Conservation (phyloP, 306 rosid species). For the Vigna hirtella region DNA sequence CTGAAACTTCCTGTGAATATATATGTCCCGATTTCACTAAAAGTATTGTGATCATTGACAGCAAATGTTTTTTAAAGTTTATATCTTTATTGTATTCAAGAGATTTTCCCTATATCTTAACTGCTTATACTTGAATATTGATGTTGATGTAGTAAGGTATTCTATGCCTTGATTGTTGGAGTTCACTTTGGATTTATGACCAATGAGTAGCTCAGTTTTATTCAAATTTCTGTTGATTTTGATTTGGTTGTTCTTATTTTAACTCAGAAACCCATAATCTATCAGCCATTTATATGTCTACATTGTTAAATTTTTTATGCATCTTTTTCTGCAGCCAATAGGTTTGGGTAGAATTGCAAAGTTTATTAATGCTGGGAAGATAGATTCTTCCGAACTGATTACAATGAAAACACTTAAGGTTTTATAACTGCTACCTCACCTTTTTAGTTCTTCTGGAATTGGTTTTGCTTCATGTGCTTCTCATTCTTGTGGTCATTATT, state of each 20-base stretch:
- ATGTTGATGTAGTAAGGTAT: conserved; percentile 13
- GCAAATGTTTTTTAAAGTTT: neutral
- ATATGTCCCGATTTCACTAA: conserved; percentile 1
- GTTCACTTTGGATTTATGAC: neutral
- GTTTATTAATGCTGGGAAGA: conserved; percentile 86
- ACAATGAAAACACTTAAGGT: conserved; percentile 97
- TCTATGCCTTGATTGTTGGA: neutral
- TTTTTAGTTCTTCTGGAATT: conserved; percentile 22
- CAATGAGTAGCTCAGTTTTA: neutral
- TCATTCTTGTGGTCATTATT: conserved; percentile 45
- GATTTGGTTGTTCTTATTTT: conserved; percentile 10
- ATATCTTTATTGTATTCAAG: conserved; percentile 18
- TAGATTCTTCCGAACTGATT: conserved; percentile 91
- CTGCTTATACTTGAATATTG: conserved; percentile 21
- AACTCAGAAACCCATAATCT: neutral
- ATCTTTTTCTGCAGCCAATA: conserved; percentile 70
- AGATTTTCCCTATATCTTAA: neutral
- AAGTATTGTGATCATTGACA: conserved; percentile 7
- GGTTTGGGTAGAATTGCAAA: conserved; percentile 88
- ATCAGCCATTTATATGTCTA: neutral
- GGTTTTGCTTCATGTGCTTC: conserved; percentile 38
- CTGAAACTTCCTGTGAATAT: conserved; percentile 5
- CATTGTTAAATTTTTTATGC: conserved; percentile 8
- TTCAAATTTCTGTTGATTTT: conserved; percentile 26
- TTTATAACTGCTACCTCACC: conserved; percentile 38